Percentiles rank a stretch among this genome's conserved stretches.
Evolutionary conservation across 2,329 filamentous ascomycete genomes (phyloP).

Genomic region (Microsporum audouinii): DNA sequence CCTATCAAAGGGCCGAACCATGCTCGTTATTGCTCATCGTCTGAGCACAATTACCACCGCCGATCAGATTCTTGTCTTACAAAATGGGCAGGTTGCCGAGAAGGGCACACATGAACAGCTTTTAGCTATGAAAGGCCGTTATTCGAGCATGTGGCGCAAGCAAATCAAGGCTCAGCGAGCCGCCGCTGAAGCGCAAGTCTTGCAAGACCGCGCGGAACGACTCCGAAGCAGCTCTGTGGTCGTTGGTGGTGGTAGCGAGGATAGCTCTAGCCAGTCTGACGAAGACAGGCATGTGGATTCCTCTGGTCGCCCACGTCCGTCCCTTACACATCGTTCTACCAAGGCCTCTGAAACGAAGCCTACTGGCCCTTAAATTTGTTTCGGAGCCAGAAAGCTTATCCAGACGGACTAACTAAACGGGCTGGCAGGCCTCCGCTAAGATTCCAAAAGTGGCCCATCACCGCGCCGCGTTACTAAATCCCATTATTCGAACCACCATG

Average conservation of each 20-base stretch:
- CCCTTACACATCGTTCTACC: conserved; percentile 9
- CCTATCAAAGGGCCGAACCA: conserved; percentile 73
- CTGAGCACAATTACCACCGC: conserved; percentile 77
- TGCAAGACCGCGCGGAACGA: conserved; percentile 34
- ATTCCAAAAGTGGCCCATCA: no score
- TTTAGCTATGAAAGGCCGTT: conserved; percentile 57
- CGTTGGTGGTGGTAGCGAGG: conserved; percentile 26
- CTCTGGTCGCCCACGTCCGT: conserved; percentile 8
- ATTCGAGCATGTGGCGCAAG: conserved; percentile 79
- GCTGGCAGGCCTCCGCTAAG: no score
- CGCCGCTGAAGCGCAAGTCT: conserved; percentile 45
- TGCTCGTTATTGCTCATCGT: conserved; percentile 89
- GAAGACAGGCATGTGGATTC: conserved; percentile 27
- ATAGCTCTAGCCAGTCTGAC: conserved; percentile 40
- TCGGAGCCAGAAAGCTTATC: no score
- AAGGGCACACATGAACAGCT: conserved; percentile 69
- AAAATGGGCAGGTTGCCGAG: conserved; percentile 65
- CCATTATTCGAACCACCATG: no score
- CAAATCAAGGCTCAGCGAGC: conserved; percentile 69
- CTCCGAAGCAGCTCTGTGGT: conserved; percentile 32
- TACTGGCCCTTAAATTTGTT: neutral
- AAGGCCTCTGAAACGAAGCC: conserved; percentile 7
- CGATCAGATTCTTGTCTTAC: conserved; percentile 71
- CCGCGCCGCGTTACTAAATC: no score
- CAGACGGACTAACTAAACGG: no score